Evolutionary conservation across 257 asterid species (phyloP).

Genomic region (Perilla frutescens): DNA sequence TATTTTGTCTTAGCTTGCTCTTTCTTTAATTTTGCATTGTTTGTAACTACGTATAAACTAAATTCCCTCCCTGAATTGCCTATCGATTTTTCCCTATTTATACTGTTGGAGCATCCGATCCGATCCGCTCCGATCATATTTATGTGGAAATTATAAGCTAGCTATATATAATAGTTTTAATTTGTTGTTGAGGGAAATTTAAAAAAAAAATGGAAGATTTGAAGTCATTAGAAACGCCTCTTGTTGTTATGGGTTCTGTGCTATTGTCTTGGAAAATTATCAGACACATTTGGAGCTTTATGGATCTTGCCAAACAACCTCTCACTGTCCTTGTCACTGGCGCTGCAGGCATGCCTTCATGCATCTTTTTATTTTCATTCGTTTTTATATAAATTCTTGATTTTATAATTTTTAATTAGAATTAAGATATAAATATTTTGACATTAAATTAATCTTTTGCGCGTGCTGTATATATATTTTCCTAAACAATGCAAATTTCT

Average conservation of each 20-base stretch:
- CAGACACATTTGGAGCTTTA: conserved; percentile 55
- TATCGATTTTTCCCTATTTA: not conserved
- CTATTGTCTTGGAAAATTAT: conserved; percentile 72
- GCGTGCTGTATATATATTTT: too few relatives aligned
- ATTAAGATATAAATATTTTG: too few relatives aligned
- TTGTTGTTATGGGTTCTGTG: conserved; percentile 64
- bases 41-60: conserved; percentile 7
- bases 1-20: conserved; percentile 49
- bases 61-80: not conserved
- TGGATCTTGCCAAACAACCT: conserved; percentile 59
- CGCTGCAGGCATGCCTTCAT: conserved; percentile 73
- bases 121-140: too few relatives aligned
- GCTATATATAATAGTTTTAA: too few relatives aligned
- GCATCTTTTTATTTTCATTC: too few relatives aligned
- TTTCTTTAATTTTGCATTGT: conserved; percentile 33
- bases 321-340: conserved; percentile 76
- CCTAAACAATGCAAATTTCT: too few relatives aligned
- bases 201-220: conserved; percentile 51
- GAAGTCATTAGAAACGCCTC: conserved; percentile 53
- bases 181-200: not conserved
- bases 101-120: not conserved
- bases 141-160: too few relatives aligned
- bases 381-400: not conserved
- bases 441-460: too few relatives aligned
- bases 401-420: too few relatives aligned